Percentiles rank a stretch among this genome's conserved stretches.
These are phyloP conservation scores for Erodium maritimum DNA, from an alignment of 345 rosid species.

Conservation along the genomic window DNA sequence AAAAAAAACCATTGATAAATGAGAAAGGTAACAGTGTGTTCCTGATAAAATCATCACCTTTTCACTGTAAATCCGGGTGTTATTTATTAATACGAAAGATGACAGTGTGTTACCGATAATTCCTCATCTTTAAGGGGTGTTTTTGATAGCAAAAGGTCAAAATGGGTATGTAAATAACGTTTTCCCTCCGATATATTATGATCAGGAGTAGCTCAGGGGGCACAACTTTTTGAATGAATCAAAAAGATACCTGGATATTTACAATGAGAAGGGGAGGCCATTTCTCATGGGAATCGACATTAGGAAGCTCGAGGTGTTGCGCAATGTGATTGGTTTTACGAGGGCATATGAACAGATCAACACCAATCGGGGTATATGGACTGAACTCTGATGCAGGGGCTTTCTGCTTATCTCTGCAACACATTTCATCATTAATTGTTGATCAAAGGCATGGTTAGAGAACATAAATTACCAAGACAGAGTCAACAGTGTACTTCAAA, in stretches of 20 bases:
- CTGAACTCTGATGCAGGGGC: slow-evolving; percentile 47
- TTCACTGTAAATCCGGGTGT: too few species aligned
- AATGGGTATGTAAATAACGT: too few species aligned
- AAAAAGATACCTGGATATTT: slow-evolving; percentile 66
- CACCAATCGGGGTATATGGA: slow-evolving; percentile 67
- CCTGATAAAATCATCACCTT: too few species aligned
- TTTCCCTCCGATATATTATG: too few species aligned
- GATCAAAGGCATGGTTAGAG: slow-evolving; percentile 1
- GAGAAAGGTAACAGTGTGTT: too few species aligned
- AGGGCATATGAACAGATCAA: slow-evolving; percentile 63
- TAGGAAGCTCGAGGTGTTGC: slow-evolving; percentile 79
- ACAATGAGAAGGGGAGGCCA: slow-evolving; percentile 73
- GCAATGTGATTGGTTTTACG: slow-evolving; percentile 85
- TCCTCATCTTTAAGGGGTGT: too few species aligned
- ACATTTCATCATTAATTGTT: background rate
- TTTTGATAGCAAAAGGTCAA: too few species aligned
- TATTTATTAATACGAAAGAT: too few species aligned
- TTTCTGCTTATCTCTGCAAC: slow-evolving; percentile 73
- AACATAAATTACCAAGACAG: slow-evolving; percentile 1
- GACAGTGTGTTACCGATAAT: too few species aligned
- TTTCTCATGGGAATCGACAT: slow-evolving; percentile 45
- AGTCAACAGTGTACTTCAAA: slow-evolving; percentile 42
- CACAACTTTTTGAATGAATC: too few species aligned
- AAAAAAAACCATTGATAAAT: too few species aligned
- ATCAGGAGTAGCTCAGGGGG: too few species aligned